A percentile compares a stretch with the other conserved stretches of the same genome.
phyloP scores from a whole-genome alignment of 176 grass and related monocot genomes.

The Carex cristatella region DNA sequence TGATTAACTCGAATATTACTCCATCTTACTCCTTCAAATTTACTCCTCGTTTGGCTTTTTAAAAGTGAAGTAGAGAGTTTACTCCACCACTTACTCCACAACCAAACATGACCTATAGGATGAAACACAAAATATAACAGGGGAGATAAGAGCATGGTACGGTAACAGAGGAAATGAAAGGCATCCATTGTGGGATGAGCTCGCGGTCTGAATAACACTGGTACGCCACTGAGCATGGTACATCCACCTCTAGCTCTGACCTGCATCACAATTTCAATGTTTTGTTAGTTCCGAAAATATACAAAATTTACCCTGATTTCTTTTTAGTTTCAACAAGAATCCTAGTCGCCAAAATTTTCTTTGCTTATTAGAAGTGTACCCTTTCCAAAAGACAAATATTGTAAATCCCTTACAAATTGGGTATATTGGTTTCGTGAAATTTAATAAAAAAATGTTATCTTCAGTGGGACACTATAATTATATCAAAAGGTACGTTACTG shows the following conservation, averaged over 20 bases:
- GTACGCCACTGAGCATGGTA: constrained; percentile 85
- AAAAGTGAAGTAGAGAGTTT: too few species aligned
- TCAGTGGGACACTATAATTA: not conserved
- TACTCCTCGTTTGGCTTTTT: too few species aligned
- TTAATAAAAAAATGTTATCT: not conserved
- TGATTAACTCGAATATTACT: too few species aligned
- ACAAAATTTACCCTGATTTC: not conserved
- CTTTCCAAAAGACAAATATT: not conserved
- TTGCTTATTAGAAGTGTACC: not conserved
- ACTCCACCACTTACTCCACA: too few species aligned
- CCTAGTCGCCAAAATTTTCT: not conserved
- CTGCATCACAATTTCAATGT: constrained; percentile 34
- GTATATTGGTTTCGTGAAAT: not conserved
- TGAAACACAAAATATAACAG: not conserved
- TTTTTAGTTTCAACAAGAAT: not conserved
- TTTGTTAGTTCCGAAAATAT: not conserved
- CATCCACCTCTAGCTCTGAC: constrained; percentile 71
- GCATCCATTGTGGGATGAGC: constrained; percentile 95
- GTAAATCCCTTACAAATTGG: not conserved
- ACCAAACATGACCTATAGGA: not conserved
- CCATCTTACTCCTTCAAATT: too few species aligned
- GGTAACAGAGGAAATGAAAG: constrained; percentile 91
- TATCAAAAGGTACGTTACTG: not conserved
- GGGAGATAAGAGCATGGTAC: constrained; percentile 22
- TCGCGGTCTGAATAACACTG: constrained; percentile 90